phyloP scores from a whole-genome alignment of 495 filamentous ascomycete genomes.

The Jackrogersella minutella region DNA sequence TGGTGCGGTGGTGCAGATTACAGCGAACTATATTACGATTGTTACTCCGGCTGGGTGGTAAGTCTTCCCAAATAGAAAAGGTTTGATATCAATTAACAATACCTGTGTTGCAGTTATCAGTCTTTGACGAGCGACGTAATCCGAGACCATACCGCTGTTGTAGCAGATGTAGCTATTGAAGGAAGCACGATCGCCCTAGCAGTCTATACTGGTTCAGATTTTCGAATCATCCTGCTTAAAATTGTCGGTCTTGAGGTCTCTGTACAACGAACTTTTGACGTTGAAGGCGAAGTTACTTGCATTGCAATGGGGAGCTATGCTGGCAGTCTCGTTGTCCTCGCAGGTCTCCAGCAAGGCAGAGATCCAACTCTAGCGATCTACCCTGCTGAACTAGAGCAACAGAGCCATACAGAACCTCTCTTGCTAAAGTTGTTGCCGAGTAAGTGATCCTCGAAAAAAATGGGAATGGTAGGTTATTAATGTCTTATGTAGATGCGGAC shows the following conservation, averaged over 20 bases:
- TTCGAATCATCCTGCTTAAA: conserved; percentile 46
- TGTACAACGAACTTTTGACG: conserved; percentile 35
- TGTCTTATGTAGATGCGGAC: background rate
- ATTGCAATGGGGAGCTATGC: conserved; percentile 40
- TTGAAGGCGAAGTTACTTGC: conserved; percentile 53
- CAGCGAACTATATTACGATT: conserved; percentile 57
- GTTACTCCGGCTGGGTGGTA: conserved; percentile 37
- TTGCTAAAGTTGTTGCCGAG: conserved; percentile 19
- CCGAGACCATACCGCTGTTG: conserved; percentile 18
- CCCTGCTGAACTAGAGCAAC: conserved; percentile 15
- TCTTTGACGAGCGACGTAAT: conserved; percentile 40
- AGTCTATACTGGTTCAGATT: conserved; percentile 41
- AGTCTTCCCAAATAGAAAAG: conserved; percentile 32
- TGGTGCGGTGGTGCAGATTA: conserved; percentile 62
- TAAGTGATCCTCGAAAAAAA: background rate
- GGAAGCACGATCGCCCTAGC: conserved; percentile 49
- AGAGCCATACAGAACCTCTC: conserved; percentile 3
- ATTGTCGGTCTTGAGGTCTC: conserved; percentile 35
- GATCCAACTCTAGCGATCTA: conserved; percentile 41
- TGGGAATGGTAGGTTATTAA: background rate
- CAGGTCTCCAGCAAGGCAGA: conserved; percentile 42
- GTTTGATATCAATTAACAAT: conserved; percentile 6
- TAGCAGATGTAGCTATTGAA: conserved; percentile 47
- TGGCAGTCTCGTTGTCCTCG: conserved; percentile 38
- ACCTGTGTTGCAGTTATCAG: conserved; percentile 35